phyloP scores from a whole-genome alignment of 345 rosid genomes.

The Boechera stricta region DNA sequence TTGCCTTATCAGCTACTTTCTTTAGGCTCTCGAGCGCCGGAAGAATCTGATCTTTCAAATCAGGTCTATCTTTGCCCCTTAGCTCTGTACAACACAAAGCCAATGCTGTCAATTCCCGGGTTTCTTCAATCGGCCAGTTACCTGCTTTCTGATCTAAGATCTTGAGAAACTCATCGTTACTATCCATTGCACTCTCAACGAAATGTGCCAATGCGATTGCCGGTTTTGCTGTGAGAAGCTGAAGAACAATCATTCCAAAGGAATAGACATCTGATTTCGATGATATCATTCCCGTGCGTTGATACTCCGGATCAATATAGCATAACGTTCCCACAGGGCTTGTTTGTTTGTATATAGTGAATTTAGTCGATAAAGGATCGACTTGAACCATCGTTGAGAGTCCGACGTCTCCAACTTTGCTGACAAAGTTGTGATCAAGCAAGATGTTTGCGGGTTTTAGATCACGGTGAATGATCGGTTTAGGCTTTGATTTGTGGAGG shows the following conservation, averaged over 20 bases:
- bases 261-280: conserved; percentile 86
- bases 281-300: conserved; percentile 76
- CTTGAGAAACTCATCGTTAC: conserved; percentile 49
- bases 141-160: conserved; percentile 78
- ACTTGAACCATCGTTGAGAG: conserved; percentile 67
- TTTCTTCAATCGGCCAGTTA: conserved; percentile 77
- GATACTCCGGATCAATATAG: conserved; percentile 94
- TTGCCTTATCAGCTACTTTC: conserved; percentile 58
- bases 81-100: conserved; percentile 86
- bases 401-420: conserved; percentile 95
- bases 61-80: conserved; percentile 68
- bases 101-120: conserved; percentile 63
- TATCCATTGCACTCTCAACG: conserved; percentile 68
- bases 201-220: conserved; percentile 72
- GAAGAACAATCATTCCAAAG: conserved; percentile 77
- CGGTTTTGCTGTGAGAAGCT: conserved; percentile 78
- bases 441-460: conserved; percentile 92
- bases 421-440: conserved; percentile 78
- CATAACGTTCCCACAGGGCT: conserved; percentile 82
- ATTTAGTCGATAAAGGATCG: conserved; percentile 48
- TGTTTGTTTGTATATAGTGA: conserved; percentile 58
- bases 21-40: conserved; percentile 71
- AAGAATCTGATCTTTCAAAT: conserved; percentile 67
- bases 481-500: conserved; percentile 85
- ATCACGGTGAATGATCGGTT: conserved; percentile 86